These are phyloP conservation scores for Xylaria sp. DNA, from an alignment of 2,329 filamentous ascomycete genomes.

Conservation along the genomic window DNA sequence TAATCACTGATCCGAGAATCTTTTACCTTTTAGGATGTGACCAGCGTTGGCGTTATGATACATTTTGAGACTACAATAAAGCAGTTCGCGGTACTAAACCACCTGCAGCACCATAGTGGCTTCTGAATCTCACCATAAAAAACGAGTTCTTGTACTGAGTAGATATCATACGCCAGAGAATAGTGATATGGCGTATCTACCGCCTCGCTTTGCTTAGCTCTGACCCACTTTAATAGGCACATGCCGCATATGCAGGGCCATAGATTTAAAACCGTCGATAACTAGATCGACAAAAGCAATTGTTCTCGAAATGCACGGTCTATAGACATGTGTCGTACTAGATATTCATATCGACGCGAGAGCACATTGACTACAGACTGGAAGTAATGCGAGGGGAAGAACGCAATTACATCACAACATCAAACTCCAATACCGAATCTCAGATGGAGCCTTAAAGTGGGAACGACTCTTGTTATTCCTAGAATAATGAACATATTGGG, in stretches of 20 bases:
- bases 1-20: constrained; percentile 9
- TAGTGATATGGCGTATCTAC: not conserved
- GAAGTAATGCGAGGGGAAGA: not conserved
- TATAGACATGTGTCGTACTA: not conserved
- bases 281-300: constrained; percentile 3
- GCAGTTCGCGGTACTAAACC: not conserved
- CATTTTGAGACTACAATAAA: not conserved
- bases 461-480: not conserved
- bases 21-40: not conserved
- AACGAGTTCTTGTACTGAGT: constrained; percentile 23
- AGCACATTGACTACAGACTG: not conserved
- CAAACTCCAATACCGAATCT: not conserved
- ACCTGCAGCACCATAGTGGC: not conserved
- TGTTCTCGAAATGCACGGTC: not conserved
- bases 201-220: not conserved
- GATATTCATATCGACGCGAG: not conserved
- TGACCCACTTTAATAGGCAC: not conserved
- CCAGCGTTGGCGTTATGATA: not conserved
- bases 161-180: not conserved
- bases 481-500: not conserved
- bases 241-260: not conserved
- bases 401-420: not conserved
- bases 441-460: not conserved
- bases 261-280: not conserved
- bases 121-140: constrained; percentile 1